Base-by-base conservation (phyloP, 768 basidiomycete genomes). In the Pulveroboletus frians region DNA sequence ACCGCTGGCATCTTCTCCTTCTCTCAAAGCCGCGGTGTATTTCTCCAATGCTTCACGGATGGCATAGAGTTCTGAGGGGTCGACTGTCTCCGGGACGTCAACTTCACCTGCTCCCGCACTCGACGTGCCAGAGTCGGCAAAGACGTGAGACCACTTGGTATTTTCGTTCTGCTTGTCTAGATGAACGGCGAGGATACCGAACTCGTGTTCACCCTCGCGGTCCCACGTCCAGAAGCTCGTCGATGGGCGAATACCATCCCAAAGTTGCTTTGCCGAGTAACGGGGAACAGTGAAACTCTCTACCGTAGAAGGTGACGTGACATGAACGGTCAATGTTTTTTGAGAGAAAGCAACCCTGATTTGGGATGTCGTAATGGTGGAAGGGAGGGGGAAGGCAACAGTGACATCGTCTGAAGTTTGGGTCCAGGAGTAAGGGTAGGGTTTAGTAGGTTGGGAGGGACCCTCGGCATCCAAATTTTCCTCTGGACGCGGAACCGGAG, bases 211-310 rank as follows among this genome's bases (percentile, higher is more conserved):
- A 5, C 81, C 88, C 53, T 84, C 82, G 15, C 82, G 76, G 58
- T 96, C 92, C 80, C 86, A 95, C 5, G 91, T 94, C 93, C 92
- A 99, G 59, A 89, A 82, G 60, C 89, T 88, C n/a, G 85, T 77
- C 3, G 83, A 77, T 1, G 87, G 71, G 45, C 81, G 79, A 54
- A 99, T 85, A 9, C 71, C 69, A 54, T 82, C 92, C 95, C 94
- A 99, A 3, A 92, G 73, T 21, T 72, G 69, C 59, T 81, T 80
- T 27, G 75, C 70, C 0, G 79, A 76, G 64, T 84, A 87, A 34
- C 66, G 75, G 11, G 88, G 88, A 36, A 81, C 67, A 27, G 70
- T 62, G 32, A 74, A 52, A 17, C 64, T 61, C 13, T 57, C 56
- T 13, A 54, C 39, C 9, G 63, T 46, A 3, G 71, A 53, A n/a